Conservation (phyloP, 768 basidiomycete species). For the Trametes maxima region DNA sequence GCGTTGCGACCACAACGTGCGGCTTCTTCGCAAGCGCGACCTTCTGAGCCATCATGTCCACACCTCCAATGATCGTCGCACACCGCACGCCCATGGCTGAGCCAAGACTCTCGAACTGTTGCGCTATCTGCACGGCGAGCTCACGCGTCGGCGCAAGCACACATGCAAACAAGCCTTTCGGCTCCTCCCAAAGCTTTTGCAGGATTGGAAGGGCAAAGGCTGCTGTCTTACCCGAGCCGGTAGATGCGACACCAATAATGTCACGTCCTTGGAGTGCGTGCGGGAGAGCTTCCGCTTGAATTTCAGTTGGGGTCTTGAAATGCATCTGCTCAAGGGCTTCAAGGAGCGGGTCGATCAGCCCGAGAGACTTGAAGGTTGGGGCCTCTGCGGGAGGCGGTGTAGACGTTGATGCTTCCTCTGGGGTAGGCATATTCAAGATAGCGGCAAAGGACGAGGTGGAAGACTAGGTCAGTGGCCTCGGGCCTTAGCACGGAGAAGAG, state of each 20-base stretch:
- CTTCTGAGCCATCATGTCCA: slow-evolving; percentile 88
- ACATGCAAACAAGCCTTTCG: slow-evolving; percentile 90
- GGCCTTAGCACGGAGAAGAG: background rate
- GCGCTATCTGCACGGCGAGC: slow-evolving; percentile 96
- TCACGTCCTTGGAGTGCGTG: slow-evolving; percentile 89
- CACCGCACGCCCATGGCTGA: slow-evolving; percentile 91
- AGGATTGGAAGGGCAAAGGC: slow-evolving; percentile 96
- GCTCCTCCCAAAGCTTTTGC: slow-evolving; percentile 95
- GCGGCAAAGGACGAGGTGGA: background rate
- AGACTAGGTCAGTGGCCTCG: background rate
- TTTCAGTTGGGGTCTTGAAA: slow-evolving; percentile 87
- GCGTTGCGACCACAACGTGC: slow-evolving; percentile 94
- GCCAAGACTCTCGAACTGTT: slow-evolving; percentile 92
- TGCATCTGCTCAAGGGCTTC: slow-evolving; percentile 80
- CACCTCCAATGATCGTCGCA: slow-evolving; percentile 91
- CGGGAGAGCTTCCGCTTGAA: slow-evolving; percentile 84
- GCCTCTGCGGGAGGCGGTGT: slow-evolving; percentile 34
- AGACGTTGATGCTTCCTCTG: slow-evolving; percentile 62
- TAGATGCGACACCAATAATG: slow-evolving; percentile 98
- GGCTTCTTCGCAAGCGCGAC: slow-evolving; percentile 93
- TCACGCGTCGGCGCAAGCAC: slow-evolving; percentile 98
- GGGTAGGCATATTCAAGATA: slow-evolving; percentile 52
- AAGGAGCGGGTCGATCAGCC: slow-evolving; percentile 87
- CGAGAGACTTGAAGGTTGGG: slow-evolving; percentile 77
- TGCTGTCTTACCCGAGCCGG: slow-evolving; percentile 97